Percentiles rank a stretch among this genome's conserved stretches.
phyloP scores from a whole-genome alignment of 2,329 filamentous ascomycete species.

The Sporothrix euskadiensis region DNA sequence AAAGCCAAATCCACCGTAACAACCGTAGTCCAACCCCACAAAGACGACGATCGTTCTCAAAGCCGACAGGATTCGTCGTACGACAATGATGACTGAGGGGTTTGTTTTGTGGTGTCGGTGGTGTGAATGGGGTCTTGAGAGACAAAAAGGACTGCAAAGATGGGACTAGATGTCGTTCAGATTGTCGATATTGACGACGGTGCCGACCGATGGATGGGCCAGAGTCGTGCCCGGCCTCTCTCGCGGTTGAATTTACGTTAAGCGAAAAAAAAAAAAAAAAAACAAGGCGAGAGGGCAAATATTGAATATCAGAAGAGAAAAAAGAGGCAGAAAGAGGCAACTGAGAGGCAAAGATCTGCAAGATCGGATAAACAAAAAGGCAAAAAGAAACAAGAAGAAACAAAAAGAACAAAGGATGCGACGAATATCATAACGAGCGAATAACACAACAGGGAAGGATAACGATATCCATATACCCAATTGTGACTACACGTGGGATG shows the following conservation, averaged over 20 bases:
- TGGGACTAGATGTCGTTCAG: not conserved
- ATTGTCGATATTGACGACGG: not conserved
- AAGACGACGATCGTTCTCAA: not conserved
- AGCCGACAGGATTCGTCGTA: not conserved
- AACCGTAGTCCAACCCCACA: not conserved
- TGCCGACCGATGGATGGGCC: not conserved
- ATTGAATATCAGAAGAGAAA: not conserved
- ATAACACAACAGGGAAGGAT: not conserved
- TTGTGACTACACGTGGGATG: not conserved
- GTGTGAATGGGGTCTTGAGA: not conserved
- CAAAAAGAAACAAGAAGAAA: not conserved
- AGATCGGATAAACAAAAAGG: not conserved
- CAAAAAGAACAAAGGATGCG: not conserved
- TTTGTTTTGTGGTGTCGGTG: not conserved
- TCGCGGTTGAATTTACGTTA: slow-evolving; percentile 6
- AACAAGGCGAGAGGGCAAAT: not conserved
- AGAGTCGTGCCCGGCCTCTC: slow-evolving; percentile 7
- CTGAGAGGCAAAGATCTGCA: not conserved
- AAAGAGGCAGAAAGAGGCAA: not conserved
- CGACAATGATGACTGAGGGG: not conserved
- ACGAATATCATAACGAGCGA: not conserved
- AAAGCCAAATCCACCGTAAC: not conserved
- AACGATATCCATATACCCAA: not conserved
- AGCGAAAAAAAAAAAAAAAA: too few species aligned
- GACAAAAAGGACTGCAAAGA: not conserved